Evolutionary conservation across 257 asterid species (phyloP), one percentile per base, ranked within the genome.

Genomic region (Capsicum chinense): DNA sequence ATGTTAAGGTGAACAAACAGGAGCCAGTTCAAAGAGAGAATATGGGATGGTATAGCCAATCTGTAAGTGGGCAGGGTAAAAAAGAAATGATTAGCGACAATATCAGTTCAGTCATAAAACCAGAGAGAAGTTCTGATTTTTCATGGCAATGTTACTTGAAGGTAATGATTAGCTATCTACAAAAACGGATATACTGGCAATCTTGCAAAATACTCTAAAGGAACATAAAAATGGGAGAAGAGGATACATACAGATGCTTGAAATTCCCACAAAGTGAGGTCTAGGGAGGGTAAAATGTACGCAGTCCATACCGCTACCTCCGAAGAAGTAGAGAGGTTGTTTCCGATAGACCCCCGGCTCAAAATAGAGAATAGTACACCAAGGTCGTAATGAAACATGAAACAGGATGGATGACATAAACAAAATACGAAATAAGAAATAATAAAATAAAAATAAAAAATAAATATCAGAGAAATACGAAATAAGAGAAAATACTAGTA

Each of bases 141-240:
- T 70, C 79, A 17, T 70, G 57, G 35, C 16, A 2, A 9, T 10
- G 11, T 17, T 17, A 16, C 37, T 10, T 70, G 37, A 70, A 17
- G 56, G 79, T 26, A 70, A 70, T 70, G 16, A 70, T 70, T 8
- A 16, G 57, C 37, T 70, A 44, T 17, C 37, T 5, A 70, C 37
- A 44, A 2, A 70, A 70, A 7, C 9, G 79, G 56, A n/a, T 35
- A 9, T 70, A 9, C 26, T 44, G 56, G 56, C 16, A 44, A n/a
- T 17, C 57, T 70, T 17, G 17, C 57, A 44, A n/a, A 70, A 70
- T 4, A 17, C 37, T 44, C 37, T 70, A 0, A 9, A 9, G 57
- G 57, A 70, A 37, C 19, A 44, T 9, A 44, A 70, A 70, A 68
- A 16, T 68, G 78, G 78, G 78, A 68, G 14, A 63, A 63, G 79